Percentiles rank a stretch among this genome's conserved stretches.
These are phyloP conservation scores for Lagerstroemia speciosa DNA, from an alignment of 345 rosid genomes.

Conservation along the genomic window DNA sequence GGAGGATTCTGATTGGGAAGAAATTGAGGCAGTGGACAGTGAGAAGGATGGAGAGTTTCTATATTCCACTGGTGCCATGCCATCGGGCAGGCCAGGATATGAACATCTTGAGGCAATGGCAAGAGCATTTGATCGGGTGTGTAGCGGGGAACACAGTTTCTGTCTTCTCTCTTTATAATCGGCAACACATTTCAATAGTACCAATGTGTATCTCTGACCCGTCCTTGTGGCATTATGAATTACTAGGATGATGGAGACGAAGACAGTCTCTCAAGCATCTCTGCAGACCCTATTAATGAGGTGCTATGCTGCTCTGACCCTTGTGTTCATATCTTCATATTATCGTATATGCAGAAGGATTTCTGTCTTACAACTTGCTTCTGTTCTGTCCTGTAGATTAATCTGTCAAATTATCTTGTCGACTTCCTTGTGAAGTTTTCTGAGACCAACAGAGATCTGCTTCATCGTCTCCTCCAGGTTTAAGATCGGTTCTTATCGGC, in stretches of 20 bases:
- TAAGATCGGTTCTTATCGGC: neutral
- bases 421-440: conserved; percentile 58
- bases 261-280: conserved; percentile 34
- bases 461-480: conserved; percentile 71
- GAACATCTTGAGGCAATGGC: conserved; percentile 84
- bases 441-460: conserved; percentile 35
- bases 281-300: conserved; percentile 67
- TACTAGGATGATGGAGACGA: conserved; percentile 55
- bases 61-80: conserved; percentile 32
- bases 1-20: conserved; percentile 92
- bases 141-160: neutral
- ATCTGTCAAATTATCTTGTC: conserved; percentile 54
- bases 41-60: conserved; percentile 42
- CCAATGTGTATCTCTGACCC: neutral
- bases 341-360: neutral
- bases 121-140: conserved; percentile 51
- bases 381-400: conserved; percentile 38
- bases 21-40: conserved; percentile 43
- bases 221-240: conserved; percentile 4
- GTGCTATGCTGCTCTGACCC: conserved; percentile 32
- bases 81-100: conserved; percentile 47
- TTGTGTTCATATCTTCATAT: neutral
- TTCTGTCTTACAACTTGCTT: neutral
- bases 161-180: neutral
- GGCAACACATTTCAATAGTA: neutral